Evolutionary conservation across 176 grass and related monocot genomes (phyloP).

Genomic region (Elymus sibiricus): DNA sequence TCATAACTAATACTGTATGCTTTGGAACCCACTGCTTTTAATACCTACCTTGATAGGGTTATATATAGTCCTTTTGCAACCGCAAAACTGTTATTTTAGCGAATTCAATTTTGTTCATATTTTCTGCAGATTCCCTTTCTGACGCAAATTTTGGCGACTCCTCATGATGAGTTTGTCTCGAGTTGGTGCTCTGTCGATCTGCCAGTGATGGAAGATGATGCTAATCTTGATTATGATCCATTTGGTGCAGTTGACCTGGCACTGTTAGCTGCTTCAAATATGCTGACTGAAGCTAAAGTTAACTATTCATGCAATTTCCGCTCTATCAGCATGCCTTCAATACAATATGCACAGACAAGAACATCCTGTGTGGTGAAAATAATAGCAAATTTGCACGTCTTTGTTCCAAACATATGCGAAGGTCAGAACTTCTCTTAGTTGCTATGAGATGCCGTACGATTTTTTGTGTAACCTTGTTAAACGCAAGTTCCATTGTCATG

Average conservation of each 20-base stretch:
- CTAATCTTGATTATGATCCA: slow-evolving; percentile 87
- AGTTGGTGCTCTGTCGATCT: slow-evolving; percentile 87
- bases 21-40: slow-evolving; percentile 11
- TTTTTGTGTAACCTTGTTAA: slow-evolving; percentile 17
- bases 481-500: slow-evolving; percentile 24
- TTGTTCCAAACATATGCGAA: slow-evolving; percentile 95
- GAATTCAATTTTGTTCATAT: slow-evolving; percentile 23
- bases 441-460: slow-evolving; percentile 7
- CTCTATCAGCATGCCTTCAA: slow-evolving; percentile 46
- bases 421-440: slow-evolving; percentile 46
- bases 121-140: slow-evolving; percentile 85
- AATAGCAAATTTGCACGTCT: slow-evolving; percentile 93
- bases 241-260: slow-evolving; percentile 73
- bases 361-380: slow-evolving; percentile 96
- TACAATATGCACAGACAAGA: slow-evolving; percentile 83
- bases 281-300: slow-evolving; percentile 51
- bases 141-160: slow-evolving; percentile 74
- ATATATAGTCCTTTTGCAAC: slow-evolving; percentile 17
- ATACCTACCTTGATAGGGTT: not conserved
- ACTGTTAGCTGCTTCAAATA: slow-evolving; percentile 38
- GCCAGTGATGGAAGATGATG: slow-evolving; percentile 74
- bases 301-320: slow-evolving; percentile 62
- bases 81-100: not conserved
- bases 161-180: slow-evolving; percentile 71
- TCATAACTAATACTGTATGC: slow-evolving; percentile 83